Base-by-base conservation (phyloP, 1,284 basidiomycete genomes). In the Trametes versicolor region DNA sequence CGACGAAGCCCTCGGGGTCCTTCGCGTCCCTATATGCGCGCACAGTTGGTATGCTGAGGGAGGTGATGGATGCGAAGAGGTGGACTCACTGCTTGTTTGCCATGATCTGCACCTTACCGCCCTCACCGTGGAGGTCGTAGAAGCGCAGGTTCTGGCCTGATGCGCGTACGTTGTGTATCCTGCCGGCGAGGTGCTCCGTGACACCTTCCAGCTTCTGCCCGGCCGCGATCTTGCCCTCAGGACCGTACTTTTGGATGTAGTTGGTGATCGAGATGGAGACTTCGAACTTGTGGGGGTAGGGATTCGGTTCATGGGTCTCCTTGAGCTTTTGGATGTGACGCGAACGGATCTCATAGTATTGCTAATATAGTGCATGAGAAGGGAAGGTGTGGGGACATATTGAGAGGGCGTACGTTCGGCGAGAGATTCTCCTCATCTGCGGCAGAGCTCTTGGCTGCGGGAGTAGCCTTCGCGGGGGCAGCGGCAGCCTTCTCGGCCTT, bases 271-370 rank as follows among this genome's bases (percentile, higher is more conserved):
- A 94, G 69, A 83, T 83, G 54, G 92, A 84, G 49, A 98, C 96
- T 74, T 98, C 80, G 83, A 99, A 99, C 87, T 99, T 99, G 90
- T 99, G 98, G 23, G 98, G 97, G 83, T 99, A 99, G 3, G 98
- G 97, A 77, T 97, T 95, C 6, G 95, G 96, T 36, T 87, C 80
- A 78, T 93, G 91, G 53, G 94, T 93, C 77, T 93, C 86, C 78
- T 96, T 92, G 66, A 99, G 86, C 73, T 90, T 89, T 72, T 91
- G 88, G 74, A 99, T 96, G 74, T 94, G 90, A 63, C 96, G 89
- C 54, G 91, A 93, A 72, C 98, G 91, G 70, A 96, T 84, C 79
- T 99, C 96, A 79, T 94, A 97, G 86, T 98, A 99, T 93, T 98
- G 95, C 95, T 97, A 70, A 23, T 39, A 56, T 54, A n/a, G 8